Evolutionary conservation across 2,329 filamentous ascomycete genomes (phyloP).

Genomic region (Ophiostoma australiae): DNA sequence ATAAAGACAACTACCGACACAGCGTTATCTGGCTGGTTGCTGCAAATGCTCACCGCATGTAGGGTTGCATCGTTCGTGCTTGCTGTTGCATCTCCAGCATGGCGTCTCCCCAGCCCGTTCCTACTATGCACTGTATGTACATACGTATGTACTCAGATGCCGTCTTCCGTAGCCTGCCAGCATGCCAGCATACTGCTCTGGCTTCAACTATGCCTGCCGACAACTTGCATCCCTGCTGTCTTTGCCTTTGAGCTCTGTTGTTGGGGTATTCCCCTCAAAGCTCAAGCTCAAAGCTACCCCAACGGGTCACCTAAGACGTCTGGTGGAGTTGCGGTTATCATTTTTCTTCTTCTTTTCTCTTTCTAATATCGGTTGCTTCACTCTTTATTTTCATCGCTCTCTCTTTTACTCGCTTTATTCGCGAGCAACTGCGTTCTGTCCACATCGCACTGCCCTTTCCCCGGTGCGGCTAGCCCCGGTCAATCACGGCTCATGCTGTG

Average conservation of each 20-base stretch:
- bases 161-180: neutral
- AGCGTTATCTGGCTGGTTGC: neutral
- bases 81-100: neutral
- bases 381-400: neutral
- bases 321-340: neutral
- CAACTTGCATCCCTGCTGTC: neutral
- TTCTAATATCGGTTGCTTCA: neutral
- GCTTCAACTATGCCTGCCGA: neutral
- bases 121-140: neutral
- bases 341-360: neutral
- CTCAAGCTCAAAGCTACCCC: constrained; percentile 2
- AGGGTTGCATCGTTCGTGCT: neutral
- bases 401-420: neutral
- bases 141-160: neutral
- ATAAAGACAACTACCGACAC: neutral
- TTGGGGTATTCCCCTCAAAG: constrained; percentile 9
- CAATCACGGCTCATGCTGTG: constrained; percentile 1
- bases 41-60: neutral
- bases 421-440: neutral
- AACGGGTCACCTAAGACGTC: neutral
- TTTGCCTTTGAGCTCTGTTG: neutral
- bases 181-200: neutral
- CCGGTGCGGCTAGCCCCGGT: constrained; percentile 5
- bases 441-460: constrained; percentile 2
- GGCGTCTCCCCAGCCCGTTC: neutral